Evolutionary conservation across 768 basidiomycete species (phyloP).

Genomic region (Agrocybe pediades): DNA sequence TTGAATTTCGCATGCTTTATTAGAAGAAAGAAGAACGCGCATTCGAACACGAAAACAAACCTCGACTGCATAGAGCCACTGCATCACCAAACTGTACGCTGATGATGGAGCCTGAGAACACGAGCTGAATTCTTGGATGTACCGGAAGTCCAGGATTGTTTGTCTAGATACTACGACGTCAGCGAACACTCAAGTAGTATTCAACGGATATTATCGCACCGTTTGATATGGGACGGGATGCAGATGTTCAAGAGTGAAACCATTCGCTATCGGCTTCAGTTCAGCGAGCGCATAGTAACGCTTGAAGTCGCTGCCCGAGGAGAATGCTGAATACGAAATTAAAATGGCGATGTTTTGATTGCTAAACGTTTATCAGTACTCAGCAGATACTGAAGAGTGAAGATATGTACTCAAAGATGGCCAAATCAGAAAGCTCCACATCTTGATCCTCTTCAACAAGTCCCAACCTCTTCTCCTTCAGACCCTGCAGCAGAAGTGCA

Average conservation of each 20-base stretch:
- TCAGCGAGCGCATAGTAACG: slow-evolving; percentile 67
- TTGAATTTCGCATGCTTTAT: background rate
- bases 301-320: slow-evolving; percentile 48
- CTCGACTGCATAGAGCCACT: slow-evolving; percentile 68
- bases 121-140: slow-evolving; percentile 66
- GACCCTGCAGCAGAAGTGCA: slow-evolving; percentile 44
- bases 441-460: slow-evolving; percentile 54
- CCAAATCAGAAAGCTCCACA: slow-evolving; percentile 73
- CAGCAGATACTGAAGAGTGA: slow-evolving; percentile 1
- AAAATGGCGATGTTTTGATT: slow-evolving; percentile 64
- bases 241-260: slow-evolving; percentile 49
- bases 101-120: slow-evolving; percentile 59
- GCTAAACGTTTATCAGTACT: no score
- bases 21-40: background rate
- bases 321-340: slow-evolving; percentile 65
- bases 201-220: slow-evolving; percentile 38
- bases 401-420: slow-evolving; percentile 31
- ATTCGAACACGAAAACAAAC: slow-evolving; percentile 41
- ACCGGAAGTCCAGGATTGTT: slow-evolving; percentile 68
- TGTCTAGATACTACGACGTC: slow-evolving; percentile 41
- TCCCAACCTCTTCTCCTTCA: slow-evolving; percentile 42
- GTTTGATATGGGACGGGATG: slow-evolving; percentile 75
- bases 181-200: no score
- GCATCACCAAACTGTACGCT: slow-evolving; percentile 78
- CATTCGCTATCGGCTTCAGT: slow-evolving; percentile 41